phyloP scores from a whole-genome alignment of 352 stramenopile genomes.

The Globisporangium carolinianum region DNA sequence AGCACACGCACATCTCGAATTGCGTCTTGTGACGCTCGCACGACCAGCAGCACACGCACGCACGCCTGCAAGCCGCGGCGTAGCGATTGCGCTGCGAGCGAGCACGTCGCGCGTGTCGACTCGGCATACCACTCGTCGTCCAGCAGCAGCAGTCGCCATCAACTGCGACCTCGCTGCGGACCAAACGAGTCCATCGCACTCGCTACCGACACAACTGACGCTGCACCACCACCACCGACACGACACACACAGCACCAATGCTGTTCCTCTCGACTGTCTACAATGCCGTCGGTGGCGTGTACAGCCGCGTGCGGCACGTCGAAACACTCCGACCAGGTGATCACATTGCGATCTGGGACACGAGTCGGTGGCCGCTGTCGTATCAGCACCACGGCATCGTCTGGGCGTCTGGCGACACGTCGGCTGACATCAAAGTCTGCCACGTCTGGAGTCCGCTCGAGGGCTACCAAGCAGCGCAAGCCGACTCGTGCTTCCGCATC shows the following conservation, averaged over 20 bases:
- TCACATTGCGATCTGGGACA: constrained; percentile 84
- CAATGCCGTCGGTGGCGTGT: constrained; percentile 56
- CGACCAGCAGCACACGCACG: neutral
- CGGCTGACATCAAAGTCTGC: constrained; percentile 64
- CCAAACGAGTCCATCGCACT: no score
- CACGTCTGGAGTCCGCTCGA: constrained; percentile 82
- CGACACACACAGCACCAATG: constrained; percentile 4
- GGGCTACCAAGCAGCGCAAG: constrained; percentile 65
- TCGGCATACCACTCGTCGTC: no score
- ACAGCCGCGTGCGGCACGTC: constrained; percentile 71
- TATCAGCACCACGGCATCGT: constrained; percentile 87
- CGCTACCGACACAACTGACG: no score
- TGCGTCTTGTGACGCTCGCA: neutral
- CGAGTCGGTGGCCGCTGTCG: constrained; percentile 75
- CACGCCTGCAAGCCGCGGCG: neutral
- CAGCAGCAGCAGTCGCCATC: no score
- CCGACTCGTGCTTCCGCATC: constrained; percentile 83
- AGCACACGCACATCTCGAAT: neutral
- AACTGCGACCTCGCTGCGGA: no score
- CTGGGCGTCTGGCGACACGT: constrained; percentile 61
- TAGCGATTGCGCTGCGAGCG: neutral
- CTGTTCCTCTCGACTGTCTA: constrained; percentile 11
- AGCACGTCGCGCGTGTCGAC: no score
- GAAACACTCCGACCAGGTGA: constrained; percentile 70
- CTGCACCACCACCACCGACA: neutral